phyloP scores from a whole-genome alignment of 2,329 filamentous ascomycete genomes.

The Pseudocercospora vitis region DNA sequence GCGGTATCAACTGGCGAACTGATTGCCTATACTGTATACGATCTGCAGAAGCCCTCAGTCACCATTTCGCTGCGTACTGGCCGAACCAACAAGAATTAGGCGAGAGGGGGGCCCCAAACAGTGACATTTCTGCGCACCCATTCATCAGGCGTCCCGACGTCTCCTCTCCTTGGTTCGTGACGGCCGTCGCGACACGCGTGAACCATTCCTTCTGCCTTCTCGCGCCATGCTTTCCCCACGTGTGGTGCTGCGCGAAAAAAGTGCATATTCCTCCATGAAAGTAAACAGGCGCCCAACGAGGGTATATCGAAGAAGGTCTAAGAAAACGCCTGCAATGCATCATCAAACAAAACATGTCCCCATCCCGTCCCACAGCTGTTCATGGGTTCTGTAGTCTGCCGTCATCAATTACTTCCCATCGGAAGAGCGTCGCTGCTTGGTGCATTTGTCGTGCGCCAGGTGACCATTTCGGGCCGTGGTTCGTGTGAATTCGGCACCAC shows the following conservation, averaged over 20 bases:
- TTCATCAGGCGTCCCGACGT: neutral
- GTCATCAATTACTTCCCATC: constrained; percentile 32
- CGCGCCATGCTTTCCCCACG: neutral
- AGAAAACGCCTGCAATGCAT: constrained; percentile 7
- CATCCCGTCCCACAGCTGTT: neutral
- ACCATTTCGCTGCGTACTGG: neutral
- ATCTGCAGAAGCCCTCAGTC: constrained; percentile 7
- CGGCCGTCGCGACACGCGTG: neutral
- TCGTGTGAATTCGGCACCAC: constrained; percentile 88
- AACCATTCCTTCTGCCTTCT: neutral
- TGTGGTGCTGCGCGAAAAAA: neutral
- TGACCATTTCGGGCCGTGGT: constrained; percentile 89
- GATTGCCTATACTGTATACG: constrained; percentile 6
- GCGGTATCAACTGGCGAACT: constrained; percentile 4
- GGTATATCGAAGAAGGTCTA: constrained; percentile 11
- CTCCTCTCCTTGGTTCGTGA: neutral
- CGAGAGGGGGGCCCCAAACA: neutral
- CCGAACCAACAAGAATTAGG: constrained; percentile 1
- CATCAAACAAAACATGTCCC: neutral
- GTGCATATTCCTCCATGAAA: too few relatives aligned
- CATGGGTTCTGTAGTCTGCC: neutral
- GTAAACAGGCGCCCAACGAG: constrained; percentile 12
- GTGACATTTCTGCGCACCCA: neutral
- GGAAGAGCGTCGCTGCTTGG: constrained; percentile 64
- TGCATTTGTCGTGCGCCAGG: constrained; percentile 80